Base-by-base conservation (phyloP, 495 filamentous ascomycete species). In the Arthonia radiata region DNA sequence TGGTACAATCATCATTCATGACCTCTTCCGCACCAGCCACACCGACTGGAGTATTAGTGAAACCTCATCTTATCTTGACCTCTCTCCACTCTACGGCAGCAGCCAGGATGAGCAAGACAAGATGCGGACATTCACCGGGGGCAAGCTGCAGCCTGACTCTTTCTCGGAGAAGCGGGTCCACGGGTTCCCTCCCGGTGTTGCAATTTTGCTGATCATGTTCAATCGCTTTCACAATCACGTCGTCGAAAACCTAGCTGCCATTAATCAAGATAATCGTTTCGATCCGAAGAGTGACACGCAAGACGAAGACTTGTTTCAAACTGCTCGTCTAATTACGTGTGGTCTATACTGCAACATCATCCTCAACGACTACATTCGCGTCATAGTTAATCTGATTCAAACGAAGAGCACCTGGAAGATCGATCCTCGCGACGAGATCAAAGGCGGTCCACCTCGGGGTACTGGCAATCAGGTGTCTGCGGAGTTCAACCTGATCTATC, bases 1-100 rank as follows among this genome's bases (percentile, higher is more conserved):
- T 42, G 81, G 79, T 4, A 75, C 68, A 10, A 77, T 90, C 30
- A 82, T 92, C 33, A 90, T 86, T 38, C 81, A 92, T 36, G 68
- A 74, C 37, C 42, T 65, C 9, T 74, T 74, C 44, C 54, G 66
- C 31, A 74, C 68, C 0, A 56, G 67, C 34, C 61, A 57, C 11
- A 32, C 36, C 0, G 57, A 74, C 37, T 43, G 37, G 15, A 60
- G 50, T 28, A 67, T 59, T 26, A 74, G 67, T 14, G 55, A 67
- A 39, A 82, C 76, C 0, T 86, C 77, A 1, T 81, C 75, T 0
- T 92, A 83, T 37, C 53, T 92, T 10, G 81, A 92, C 34, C 56
- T 92, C 8, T 59, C 71, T 2, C 81, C 81, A 0, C 58, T 92
- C 2, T 92, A 92, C 40, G 81, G 81, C 13, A 82, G 71, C 42